Percentiles rank a stretch among this genome's conserved stretches.
phyloP scores from a whole-genome alignment of 2,329 filamentous ascomycete genomes.

The Stachybotrys chlorohalonatus region DNA sequence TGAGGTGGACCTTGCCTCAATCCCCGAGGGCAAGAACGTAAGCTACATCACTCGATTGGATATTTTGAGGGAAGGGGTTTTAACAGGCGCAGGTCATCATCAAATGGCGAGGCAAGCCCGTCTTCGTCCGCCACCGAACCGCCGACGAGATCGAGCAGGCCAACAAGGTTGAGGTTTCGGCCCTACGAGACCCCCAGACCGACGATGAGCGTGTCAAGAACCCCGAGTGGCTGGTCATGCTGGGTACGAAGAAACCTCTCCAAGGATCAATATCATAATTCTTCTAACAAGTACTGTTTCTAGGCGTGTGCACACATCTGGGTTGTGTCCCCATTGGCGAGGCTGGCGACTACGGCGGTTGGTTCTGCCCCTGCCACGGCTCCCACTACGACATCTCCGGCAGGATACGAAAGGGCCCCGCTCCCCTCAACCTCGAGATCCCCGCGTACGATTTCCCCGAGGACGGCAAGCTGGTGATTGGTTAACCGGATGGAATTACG shows the following conservation, averaged over 20 bases:
- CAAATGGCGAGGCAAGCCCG: constrained; percentile 99
- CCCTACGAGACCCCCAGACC: constrained; percentile 82
- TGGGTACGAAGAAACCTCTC: constrained; percentile 51
- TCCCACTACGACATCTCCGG: constrained; percentile 99
- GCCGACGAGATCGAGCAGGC: constrained; percentile 88
- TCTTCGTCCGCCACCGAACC: constrained; percentile 99
- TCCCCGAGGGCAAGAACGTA: constrained; percentile 99
- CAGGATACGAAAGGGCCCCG: constrained; percentile 94
- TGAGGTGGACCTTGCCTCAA: constrained; percentile 84
- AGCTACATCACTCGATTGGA: constrained; percentile 19
- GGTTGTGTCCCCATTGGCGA: constrained; percentile 99
- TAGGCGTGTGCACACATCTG: constrained; percentile 96
- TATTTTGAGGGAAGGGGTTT: not conserved
- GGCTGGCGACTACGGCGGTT: constrained; percentile 94
- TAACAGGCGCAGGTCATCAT: constrained; percentile 67
- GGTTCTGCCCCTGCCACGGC: constrained; percentile 99
- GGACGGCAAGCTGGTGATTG: constrained; percentile 82
- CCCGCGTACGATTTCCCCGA: constrained; percentile 88
- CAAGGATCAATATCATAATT: not conserved
- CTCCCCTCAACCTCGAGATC: constrained; percentile 94
- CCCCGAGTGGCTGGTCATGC: constrained; percentile 97
- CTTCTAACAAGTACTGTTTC: not conserved
- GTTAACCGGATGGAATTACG: constrained; percentile 49
- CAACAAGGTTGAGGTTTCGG: constrained; percentile 73
- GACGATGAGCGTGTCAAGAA: constrained; percentile 94